Base-by-base conservation (phyloP, 345 rosid species). In the Cardamine chenopodiifolia region DNA sequence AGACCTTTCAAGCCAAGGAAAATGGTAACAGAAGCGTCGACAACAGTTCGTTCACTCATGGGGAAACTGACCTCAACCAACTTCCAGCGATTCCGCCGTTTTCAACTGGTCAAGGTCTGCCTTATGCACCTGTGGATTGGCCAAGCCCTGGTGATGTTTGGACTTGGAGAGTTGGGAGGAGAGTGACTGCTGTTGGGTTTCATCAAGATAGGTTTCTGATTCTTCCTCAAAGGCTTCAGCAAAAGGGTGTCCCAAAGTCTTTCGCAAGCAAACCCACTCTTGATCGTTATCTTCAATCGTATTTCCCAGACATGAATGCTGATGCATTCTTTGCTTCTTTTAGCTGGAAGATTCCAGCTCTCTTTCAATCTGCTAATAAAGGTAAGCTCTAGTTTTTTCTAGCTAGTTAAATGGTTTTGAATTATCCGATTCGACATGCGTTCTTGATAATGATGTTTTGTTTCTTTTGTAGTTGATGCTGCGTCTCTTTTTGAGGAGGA, bases 301-400 rank as follows among this genome's bases (percentile, higher is more conserved):
- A 58, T 59, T 86, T 85, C 75, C 96, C 96, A 0, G 25, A n/a
- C 64, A 86, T 85, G 66, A 88, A 91, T 63, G 42, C 86, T 26
- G 35, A 82, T 37, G 86, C 85, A 0, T 91, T 91, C 82, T 90
- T 91, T 76, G 76, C 86, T 1, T 89, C 95, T 10, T 94, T 94
- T 85, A 77, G 74, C 81, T 94, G 98, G 98, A 94, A 76, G 77
- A 56, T 94, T 50, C 97, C 97, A 8, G 81, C 93, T 54, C 72
- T 78, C 68, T 64, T 80, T 72, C 72, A 66, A 11, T 25, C 62
- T 29, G 75, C 77, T 17, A 67, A 58, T 53, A 80, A 79, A 76
- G 92, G 93, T 87, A 57, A 18, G 25, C 11, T 67, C 11, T n/a
- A 4, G 5, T 23, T 8, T 22, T 25, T 23, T 52, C 28, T 52